Evolutionary conservation across 805 yeast species (phyloP), one percentile per base, ranked within the genome.

Genomic region (Candida boleticola): DNA sequence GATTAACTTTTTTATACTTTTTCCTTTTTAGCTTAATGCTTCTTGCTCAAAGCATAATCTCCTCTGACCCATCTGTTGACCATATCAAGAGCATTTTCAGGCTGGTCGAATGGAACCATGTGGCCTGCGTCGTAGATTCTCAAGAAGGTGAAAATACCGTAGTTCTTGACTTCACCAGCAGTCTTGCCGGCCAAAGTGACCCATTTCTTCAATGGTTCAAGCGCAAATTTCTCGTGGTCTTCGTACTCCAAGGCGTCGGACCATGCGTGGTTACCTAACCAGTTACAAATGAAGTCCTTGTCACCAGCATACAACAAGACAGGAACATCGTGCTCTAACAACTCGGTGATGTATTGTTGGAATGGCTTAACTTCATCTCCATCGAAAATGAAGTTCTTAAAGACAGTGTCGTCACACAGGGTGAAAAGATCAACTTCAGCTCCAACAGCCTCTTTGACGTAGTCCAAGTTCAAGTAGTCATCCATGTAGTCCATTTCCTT

Each of bases 301-400:
- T 69, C 76, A 42, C 76, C 76, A 23, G 74, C 73, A 42, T 68
- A 70, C 11, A 69, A 44, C 46, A 70, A 64, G 5, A 70, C 74
- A 2, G 74, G 74, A 34, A 70, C 41, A 25, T 52, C 64, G 16
- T 57, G 46, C 41, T 70, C 73, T 44, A 70, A 50, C 57, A 74
- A 46, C 51, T 65, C 64, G 17, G 69, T 61, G 18, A 69, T 82
- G 39, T 78, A 80, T 52, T 73, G 77, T 60, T 88, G 93, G 75
- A 71, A 80, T 13, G 88, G 87, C 53, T 71, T 76, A 73, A 73
- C 68, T 74, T 81, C 80, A 63, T 83, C 89, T 36, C 88, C 89
- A 25, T 76, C 73, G 54, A 73, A 72, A 49, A 70, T 50, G 52
- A 79, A 79, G 58, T 73, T 74, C 50, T 65, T 61, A 57, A 70